Base-by-base conservation (phyloP, 2,329 filamentous ascomycete species). In the Metarhizium rileyi region DNA sequence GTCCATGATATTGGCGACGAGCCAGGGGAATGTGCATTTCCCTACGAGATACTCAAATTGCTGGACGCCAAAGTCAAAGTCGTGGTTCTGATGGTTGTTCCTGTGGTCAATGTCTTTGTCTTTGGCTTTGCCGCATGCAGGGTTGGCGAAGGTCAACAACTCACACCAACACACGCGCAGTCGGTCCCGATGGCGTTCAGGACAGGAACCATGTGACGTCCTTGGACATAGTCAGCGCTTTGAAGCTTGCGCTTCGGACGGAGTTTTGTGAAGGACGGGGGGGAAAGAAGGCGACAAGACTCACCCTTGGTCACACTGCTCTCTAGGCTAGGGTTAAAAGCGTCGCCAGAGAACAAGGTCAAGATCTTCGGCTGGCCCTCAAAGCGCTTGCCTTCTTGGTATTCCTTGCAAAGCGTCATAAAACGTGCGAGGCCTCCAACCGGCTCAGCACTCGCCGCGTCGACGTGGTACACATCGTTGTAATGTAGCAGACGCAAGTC, bases 401-500 rank as follows among this genome's bases (percentile, higher is more conserved):
- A 95, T 64, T 90, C 76, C 52, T 88, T 83, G 56, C 84, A 75
- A 25, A 93, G 70, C 3, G 83, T 84, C 63, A 93, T 83, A 68
- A 96, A 95, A 44, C 90, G 78, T 27, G 87, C 75, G 40, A 86
- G 77, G 18, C 90, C 90, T 26, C 90, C 90, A 2, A 90, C 81
- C 1, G 90, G 90, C 62, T 95, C 88, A 16, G 85, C 81, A 25
- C 87, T 90, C 2, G 75, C 74, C 2, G 69, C 63, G 57, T 95
- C 89, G 48, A 95, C 79, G 60, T 95, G 90, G 66, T 95, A 95
- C 52, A 95, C 90, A 68, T 96, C 90, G 67, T 95, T 95, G 74
- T 86, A 95, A 70, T 95, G 90, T 28, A 95, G 65, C 49, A 95
- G 68, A n/a, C 90, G 82, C 46, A 95, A 70, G 63, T 89, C 85